These are phyloP conservation scores for Curvularia lunata DNA, from an alignment of 2,329 filamentous ascomycete genomes.

Conservation along the genomic window DNA sequence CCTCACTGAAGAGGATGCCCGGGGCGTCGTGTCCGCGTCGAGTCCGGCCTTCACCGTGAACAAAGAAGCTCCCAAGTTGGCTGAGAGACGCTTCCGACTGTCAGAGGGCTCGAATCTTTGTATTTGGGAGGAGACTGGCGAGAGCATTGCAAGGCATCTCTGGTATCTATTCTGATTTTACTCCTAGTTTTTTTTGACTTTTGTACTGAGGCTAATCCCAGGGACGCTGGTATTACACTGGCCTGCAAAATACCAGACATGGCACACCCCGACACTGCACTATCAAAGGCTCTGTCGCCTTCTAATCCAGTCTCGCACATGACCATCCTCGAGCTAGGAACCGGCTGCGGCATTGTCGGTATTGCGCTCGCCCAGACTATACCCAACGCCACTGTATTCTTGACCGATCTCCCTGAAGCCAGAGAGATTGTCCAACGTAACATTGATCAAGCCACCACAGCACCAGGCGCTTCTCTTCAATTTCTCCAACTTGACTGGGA, in stretches of 20 bases:
- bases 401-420: constrained; percentile 72
- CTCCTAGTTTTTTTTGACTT: background rate
- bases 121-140: constrained; percentile 73
- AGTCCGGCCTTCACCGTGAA: constrained; percentile 55
- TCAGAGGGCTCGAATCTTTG: constrained; percentile 50
- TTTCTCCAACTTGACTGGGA: constrained; percentile 70
- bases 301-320: constrained; percentile 24
- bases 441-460: constrained; percentile 53
- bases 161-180: constrained; percentile 57
- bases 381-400: constrained; percentile 59
- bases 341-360: constrained; percentile 71
- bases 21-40: constrained; percentile 64
- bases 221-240: constrained; percentile 67
- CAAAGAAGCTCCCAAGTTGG: constrained; percentile 57
- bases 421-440: constrained; percentile 66
- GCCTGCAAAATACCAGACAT: constrained; percentile 59
- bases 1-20: constrained; percentile 38
- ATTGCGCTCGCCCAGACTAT: constrained; percentile 65
- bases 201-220: constrained; percentile 18
- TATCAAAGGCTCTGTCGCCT: constrained; percentile 11
- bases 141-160: constrained; percentile 74
- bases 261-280: constrained; percentile 31
- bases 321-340: constrained; percentile 67
- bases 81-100: constrained; percentile 62
- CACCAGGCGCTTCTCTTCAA: constrained; percentile 51